Percentiles rank a stretch among this genome's conserved stretches.
phyloP scores from a whole-genome alignment of 1,139 yeast species.

The Magnusiomyces clavatus region DNA sequence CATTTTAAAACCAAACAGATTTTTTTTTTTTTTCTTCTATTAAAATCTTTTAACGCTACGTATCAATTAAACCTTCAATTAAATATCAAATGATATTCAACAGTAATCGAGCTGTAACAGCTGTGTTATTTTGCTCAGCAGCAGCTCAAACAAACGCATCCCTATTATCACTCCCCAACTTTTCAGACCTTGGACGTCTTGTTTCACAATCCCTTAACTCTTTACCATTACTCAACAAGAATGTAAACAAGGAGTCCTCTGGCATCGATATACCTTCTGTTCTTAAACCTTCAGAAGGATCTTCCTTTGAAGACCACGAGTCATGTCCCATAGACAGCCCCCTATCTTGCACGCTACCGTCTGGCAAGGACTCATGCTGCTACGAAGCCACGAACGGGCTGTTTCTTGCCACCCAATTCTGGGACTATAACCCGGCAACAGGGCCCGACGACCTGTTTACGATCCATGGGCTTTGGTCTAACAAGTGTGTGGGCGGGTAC shows the following conservation, averaged over 20 bases:
- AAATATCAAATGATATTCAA: no score
- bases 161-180: no score
- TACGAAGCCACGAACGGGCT: constrained; percentile 87
- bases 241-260: not conserved
- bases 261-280: not conserved
- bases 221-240: not conserved
- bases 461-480: constrained; percentile 82
- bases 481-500: constrained; percentile 67
- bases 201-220: no score
- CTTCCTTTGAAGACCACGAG: constrained; percentile 21
- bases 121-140: no score
- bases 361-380: constrained; percentile 54
- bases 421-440: constrained; percentile 83
- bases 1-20: no score
- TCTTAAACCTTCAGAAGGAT: not conserved
- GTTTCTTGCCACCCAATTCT: constrained; percentile 79
- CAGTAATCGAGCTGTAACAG: no score
- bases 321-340: constrained; percentile 63
- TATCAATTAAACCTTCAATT: no score
- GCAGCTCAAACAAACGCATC: no score
- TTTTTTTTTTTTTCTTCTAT: not conserved
- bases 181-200: no score
- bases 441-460: constrained; percentile 79
- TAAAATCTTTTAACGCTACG: not conserved
- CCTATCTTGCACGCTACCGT: constrained; percentile 45